A percentile compares a stretch with the other conserved stretches of the same genome.
These are phyloP conservation scores for Candida xyloterini DNA, from an alignment of 805 yeast species.

Conservation along the genomic window DNA sequence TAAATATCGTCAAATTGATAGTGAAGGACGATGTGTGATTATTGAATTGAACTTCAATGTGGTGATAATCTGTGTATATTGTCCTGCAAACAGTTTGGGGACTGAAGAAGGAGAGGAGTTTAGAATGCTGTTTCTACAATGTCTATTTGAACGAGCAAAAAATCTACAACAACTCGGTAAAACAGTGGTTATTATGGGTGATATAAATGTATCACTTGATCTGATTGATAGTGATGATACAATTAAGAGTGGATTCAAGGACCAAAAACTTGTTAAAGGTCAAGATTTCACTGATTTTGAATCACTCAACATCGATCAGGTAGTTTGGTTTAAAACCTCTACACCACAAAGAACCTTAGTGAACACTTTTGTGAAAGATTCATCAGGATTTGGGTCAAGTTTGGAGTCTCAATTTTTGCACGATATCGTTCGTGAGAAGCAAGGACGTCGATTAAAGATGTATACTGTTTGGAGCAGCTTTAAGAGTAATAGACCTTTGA, in stretches of 20 bases:
- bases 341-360: conserved; percentile 43
- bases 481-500: conserved; percentile 70
- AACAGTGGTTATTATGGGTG: conserved; percentile 80
- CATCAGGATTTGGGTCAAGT: conserved; percentile 23
- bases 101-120: conserved; percentile 64
- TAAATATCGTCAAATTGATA: conserved; percentile 47
- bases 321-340: conserved; percentile 37
- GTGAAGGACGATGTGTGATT: conserved; percentile 81
- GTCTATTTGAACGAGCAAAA: conserved; percentile 59
- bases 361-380: conserved; percentile 39
- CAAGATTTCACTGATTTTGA: conserved; percentile 34
- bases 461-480: conserved; percentile 93
- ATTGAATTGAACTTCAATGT: conserved; percentile 65
- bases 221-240: conserved; percentile 79
- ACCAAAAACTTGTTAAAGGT: conserved; percentile 31
- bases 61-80: conserved; percentile 68
- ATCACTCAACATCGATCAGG: conserved; percentile 30
- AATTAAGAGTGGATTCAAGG: conserved; percentile 44
- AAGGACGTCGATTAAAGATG: conserved; percentile 59
- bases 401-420: conserved; percentile 43
- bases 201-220: conserved; percentile 78
- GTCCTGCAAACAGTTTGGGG: conserved; percentile 85
- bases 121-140: conserved; percentile 54
- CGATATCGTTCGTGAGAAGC: conserved; percentile 57
- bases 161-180: conserved; percentile 57